Evolutionary conservation across 495 filamentous ascomycete genomes (phyloP).

Genomic region (Parathielavia appendiculata): DNA sequence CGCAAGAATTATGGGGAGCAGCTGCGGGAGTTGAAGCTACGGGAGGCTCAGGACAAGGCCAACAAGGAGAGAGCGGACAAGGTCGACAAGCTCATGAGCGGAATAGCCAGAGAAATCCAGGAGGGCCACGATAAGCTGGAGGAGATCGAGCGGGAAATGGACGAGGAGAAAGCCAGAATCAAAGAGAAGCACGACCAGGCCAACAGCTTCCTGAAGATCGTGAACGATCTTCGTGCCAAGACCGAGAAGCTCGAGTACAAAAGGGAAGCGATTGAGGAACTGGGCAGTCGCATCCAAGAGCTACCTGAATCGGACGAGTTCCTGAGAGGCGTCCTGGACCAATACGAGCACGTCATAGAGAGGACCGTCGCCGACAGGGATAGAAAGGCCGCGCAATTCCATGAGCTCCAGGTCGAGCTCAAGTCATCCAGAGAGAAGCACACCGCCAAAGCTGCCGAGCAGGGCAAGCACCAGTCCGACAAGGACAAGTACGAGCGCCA

Average conservation of each 20-base stretch:
- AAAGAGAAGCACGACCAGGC: slow-evolving; percentile 41
- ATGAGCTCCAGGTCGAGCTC: slow-evolving; percentile 58
- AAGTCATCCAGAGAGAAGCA: slow-evolving; percentile 53
- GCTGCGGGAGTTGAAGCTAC: slow-evolving; percentile 61
- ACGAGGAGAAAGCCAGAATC: slow-evolving; percentile 39
- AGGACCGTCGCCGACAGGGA: slow-evolving; percentile 60
- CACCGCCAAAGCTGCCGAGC: slow-evolving; percentile 70
- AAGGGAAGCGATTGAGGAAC: slow-evolving; percentile 58
- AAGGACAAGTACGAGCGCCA: slow-evolving; percentile 81
- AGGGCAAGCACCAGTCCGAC: slow-evolving; percentile 78
- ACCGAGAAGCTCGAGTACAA: slow-evolving; percentile 48
- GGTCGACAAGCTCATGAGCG: slow-evolving; percentile 56
- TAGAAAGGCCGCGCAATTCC: slow-evolving; percentile 54
- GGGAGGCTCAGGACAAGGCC: slow-evolving; percentile 70
- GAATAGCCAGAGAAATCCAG: slow-evolving; percentile 71
- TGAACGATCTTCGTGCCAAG: slow-evolving; percentile 66
- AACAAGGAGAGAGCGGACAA: slow-evolving; percentile 81
- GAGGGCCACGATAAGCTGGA: slow-evolving; percentile 53
- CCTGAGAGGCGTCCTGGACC: slow-evolving; percentile 67
- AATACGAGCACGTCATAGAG: slow-evolving; percentile 71
- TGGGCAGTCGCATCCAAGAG: slow-evolving; percentile 65
- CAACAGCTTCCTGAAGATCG: slow-evolving; percentile 43
- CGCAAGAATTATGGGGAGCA: slow-evolving; percentile 78
- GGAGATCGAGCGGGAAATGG: slow-evolving; percentile 47
- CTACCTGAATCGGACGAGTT: slow-evolving; percentile 73